Base-by-base conservation (phyloP, 1,284 basidiomycete genomes). In the Bothia castanella region DNA sequence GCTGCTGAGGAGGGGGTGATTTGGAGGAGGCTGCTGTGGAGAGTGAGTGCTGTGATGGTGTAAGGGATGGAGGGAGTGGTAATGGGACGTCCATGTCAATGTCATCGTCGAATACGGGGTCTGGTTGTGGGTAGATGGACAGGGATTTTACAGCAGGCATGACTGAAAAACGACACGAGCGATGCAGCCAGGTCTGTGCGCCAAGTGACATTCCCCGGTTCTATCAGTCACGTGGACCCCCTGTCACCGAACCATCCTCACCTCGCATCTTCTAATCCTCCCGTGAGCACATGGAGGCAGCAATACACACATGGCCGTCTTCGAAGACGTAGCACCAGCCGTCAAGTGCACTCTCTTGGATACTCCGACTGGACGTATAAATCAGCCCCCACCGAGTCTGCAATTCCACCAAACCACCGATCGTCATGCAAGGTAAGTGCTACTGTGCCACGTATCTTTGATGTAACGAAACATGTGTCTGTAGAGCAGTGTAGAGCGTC, bases 81-180 rank as follows among this genome's bases (percentile, higher is more conserved):
- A 39, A 59, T 30, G 37, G 57, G 20, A 56, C 44, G 30, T 66
- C 64, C 51, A 70, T 59, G 39, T 64, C 61, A 45, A 65, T 67
- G 45, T 68, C 67, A 52, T 67, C 66, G 46, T 66, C 61, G 56
- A 64, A 62, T 16, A 62, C 57, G 23, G 52, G 41, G 51, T 62
- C 57, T 44, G 56, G 43, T 32, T 61, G 56, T 21, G 63, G 58
- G 52, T 48, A 56, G 51, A 55, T 23, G 8, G 55, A 45, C 34
- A 55, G 49, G 23, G 52, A 36, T 39, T 62, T 59, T 35, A 65
- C 64, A 4, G 64, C 64, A 4, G 64, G 53, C 57, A 60, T 54
- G 56, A 55, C 45, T 53, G 47, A 35, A 51, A 51, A 40, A 44
- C 34, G 37, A 55, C 39, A 42, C 60, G 49, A 54, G 41, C 31